Base-by-base conservation (phyloP, 441 rosid genomes). In the Adansonia grandidieri region DNA sequence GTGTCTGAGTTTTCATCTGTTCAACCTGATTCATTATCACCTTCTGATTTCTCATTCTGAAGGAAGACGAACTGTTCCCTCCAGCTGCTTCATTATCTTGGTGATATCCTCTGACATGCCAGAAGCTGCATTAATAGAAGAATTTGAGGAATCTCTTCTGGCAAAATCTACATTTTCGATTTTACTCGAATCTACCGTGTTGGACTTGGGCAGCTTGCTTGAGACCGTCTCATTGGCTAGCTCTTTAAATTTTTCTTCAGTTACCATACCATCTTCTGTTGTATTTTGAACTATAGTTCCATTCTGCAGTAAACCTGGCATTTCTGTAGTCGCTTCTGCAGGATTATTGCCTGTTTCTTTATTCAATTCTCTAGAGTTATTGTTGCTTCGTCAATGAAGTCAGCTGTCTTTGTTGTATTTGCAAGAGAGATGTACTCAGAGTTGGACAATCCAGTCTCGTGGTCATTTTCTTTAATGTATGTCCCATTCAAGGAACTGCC, bases 271-370 rank as follows among this genome's bases (percentile, higher is more conserved):
- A 77, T 71, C 86, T 40, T 53, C 76, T 3, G 85, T 77, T 60
- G n/a, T 75, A 78, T 85, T 85, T 76, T 75, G 86, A 78, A 76
- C 81, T 75, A 84, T 84, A 83, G 81, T 82, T 77, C 80, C 90
- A 53, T 85, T 88, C 79, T 84, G 82, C 80, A 79, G 77, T 64
- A 83, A 79, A 50, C 65, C 82, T 68, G 80, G 53, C 56, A 77
- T 77, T 62, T 78, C 81, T 50, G 74, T 79, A 74, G 45, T 75
- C 60, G 70, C 82, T 77, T 50, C 82, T 54, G 81, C 76, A 4
- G 82, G 65, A 32, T 80, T 77, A 77, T 82, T 74, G 54, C 78
- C 82, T 37, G 84, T 54, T 80, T 85, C 91, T 57, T 67, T 69
- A 78, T n/a, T 82, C 37, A 51, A 63, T 80, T 80, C 90, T 13